Conservation (phyloP, 1,139 yeast species). For the Yamadazyma siamensis region DNA sequence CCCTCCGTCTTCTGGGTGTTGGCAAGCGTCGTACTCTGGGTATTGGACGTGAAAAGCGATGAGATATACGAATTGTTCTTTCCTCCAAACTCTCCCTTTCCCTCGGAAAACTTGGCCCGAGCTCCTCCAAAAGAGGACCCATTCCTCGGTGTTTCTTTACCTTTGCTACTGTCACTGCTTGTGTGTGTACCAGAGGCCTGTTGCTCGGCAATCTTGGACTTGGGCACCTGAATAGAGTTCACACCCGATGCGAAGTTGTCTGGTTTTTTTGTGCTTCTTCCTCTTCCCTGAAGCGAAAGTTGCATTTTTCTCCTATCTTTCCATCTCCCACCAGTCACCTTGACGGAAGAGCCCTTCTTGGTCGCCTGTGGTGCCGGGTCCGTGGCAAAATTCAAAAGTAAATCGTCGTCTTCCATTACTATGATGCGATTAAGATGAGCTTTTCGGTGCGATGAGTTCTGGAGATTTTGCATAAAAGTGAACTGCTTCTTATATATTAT, state of each 20-base stretch:
- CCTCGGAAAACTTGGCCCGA: slow-evolving; percentile 35
- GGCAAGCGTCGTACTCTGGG: slow-evolving; percentile 23
- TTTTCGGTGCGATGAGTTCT: too few species aligned
- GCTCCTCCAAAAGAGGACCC: slow-evolving; percentile 11
- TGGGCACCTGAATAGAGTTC: slow-evolving; percentile 32
- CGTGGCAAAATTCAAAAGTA: slow-evolving; percentile 61
- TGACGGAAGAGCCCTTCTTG: slow-evolving; percentile 18
- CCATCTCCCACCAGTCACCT: slow-evolving; percentile 74
- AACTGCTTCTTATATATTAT: slow-evolving; percentile 5
- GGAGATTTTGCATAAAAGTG: too few species aligned
- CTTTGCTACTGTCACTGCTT: slow-evolving; percentile 5
- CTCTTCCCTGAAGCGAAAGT: slow-evolving; percentile 46
- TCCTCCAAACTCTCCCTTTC: slow-evolving; percentile 49
- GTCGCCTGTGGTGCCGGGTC: slow-evolving; percentile 20
- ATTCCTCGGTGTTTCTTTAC: background rate
- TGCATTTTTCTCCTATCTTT: slow-evolving; percentile 67
- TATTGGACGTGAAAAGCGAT: slow-evolving; percentile 78
- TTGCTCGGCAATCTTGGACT: slow-evolving; percentile 15
- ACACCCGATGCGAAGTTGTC: slow-evolving; percentile 29
- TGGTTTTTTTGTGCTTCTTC: slow-evolving; percentile 29
- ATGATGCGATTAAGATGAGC: slow-evolving; percentile 2
- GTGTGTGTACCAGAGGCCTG: background rate
- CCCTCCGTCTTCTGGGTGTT: slow-evolving; percentile 12
- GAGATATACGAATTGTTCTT: slow-evolving; percentile 66
- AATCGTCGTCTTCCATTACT: slow-evolving; percentile 54